Conservation (phyloP, 805 yeast species). For the Wickerhamomyces queroliae region DNA sequence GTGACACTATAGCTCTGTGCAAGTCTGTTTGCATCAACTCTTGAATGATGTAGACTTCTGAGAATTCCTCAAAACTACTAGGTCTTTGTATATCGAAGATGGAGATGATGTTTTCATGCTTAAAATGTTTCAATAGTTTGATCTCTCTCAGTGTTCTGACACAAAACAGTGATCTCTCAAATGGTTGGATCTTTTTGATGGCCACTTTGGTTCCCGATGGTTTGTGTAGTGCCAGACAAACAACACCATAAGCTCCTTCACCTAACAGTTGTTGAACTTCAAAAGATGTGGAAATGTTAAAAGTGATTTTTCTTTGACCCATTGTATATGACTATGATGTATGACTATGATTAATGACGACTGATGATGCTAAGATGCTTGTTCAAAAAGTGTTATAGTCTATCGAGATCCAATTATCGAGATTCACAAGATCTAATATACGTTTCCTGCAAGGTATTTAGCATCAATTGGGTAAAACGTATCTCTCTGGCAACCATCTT, state of each 20-base stretch:
- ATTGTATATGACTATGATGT: conserved; percentile 1
- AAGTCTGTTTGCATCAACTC: conserved; percentile 87
- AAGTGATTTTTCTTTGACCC: conserved; percentile 39
- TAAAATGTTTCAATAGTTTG: conserved; percentile 82
- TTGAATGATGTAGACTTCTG: conserved; percentile 84
- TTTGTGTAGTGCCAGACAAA: conserved; percentile 81
- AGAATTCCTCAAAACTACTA: conserved; percentile 62
- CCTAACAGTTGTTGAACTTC: conserved; percentile 83
- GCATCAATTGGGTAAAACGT: too few species aligned
- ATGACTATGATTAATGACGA: not conserved
- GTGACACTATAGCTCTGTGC: conserved; percentile 77
- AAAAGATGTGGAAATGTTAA: conserved; percentile 84
- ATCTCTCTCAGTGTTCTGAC: conserved; percentile 85
- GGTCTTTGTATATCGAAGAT: conserved; percentile 90
- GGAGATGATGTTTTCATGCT: conserved; percentile 89
- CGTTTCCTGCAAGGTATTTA: too few species aligned
- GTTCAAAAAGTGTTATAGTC: too few species aligned
- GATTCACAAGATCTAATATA: too few species aligned
- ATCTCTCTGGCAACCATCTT: not conserved
- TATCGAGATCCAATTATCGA: too few species aligned
- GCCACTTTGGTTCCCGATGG: conserved; percentile 91
- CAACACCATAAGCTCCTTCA: conserved; percentile 96
- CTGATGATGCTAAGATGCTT: too few species aligned
- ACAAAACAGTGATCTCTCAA: conserved; percentile 84
- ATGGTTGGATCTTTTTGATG: conserved; percentile 90